Conservation (phyloP, 129 eudicot genomes). For the Helichrysum umbraculigerum region DNA sequence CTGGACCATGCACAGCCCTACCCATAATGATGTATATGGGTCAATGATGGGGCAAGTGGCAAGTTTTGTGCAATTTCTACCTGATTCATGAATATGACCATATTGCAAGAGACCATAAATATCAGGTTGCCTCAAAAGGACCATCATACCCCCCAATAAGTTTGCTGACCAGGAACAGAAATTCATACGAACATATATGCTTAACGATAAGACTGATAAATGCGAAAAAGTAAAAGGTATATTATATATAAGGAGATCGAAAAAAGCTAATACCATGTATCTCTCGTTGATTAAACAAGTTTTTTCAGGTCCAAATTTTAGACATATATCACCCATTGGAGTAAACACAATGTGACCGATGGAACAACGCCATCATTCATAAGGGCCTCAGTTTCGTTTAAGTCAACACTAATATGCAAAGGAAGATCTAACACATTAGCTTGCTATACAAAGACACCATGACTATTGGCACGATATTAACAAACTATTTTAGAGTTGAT, state of each 20-base stretch:
- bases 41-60: conserved; percentile 16
- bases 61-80: neutral
- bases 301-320: neutral
- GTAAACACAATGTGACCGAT: too few species aligned
- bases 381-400: too few species aligned
- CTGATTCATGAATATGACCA: conserved; percentile 7
- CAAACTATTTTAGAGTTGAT: neutral
- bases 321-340: neutral
- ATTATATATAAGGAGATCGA: neutral
- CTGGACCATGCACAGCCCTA: too few species aligned
- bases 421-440: neutral
- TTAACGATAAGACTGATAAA: too few species aligned
- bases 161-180: neutral
- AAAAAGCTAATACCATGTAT: neutral
- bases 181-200: neutral
- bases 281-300: neutral
- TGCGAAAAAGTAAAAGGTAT: too few species aligned
- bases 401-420: too few species aligned
- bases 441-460: neutral
- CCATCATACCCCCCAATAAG: neutral
- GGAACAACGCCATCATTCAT: too few species aligned
- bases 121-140: conserved; percentile 2
- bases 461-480: neutral
- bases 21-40: conserved; percentile 14
- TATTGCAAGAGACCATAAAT: conserved; percentile 15